These are phyloP conservation scores for Pueraria montana DNA, from an alignment of 306 rosid species.

Conservation along the genomic window DNA sequence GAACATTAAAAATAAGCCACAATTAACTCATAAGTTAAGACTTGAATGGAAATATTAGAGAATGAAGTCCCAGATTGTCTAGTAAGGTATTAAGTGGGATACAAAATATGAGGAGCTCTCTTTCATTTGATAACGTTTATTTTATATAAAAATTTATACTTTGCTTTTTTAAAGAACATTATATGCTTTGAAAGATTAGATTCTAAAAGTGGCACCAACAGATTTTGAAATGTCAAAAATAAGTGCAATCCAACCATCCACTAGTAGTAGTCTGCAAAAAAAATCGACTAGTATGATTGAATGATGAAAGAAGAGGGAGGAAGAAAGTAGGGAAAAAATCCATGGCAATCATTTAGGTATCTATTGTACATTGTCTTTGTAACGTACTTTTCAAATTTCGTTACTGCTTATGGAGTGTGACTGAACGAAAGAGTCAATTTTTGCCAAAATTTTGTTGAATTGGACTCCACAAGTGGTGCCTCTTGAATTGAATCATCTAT, in stretches of 20 bases:
- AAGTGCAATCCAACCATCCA: constrained; percentile 11
- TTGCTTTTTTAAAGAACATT: constrained; percentile 14
- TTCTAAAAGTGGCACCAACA: constrained; percentile 29
- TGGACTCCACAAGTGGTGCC: background rate
- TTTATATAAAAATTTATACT: background rate
- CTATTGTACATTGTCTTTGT: background rate
- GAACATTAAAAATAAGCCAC: background rate
- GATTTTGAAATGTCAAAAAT: constrained; percentile 2
- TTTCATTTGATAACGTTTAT: constrained; percentile 2
- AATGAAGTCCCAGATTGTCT: background rate
- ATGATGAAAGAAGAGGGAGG: background rate
- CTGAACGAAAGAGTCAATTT: background rate
- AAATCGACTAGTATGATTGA: background rate
- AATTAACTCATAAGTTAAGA: background rate
- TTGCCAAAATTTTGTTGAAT: background rate
- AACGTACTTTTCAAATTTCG: background rate
- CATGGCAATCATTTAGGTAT: background rate
- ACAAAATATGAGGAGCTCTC: background rate
- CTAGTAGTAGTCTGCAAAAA: background rate
- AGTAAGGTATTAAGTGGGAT: background rate
- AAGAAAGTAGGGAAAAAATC: background rate
- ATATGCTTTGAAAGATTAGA: constrained; percentile 18
- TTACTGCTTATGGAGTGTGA: background rate
- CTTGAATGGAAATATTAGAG: background rate
- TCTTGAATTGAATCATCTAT: background rate